A percentile compares a stretch with the other conserved stretches of the same genome.
phyloP scores from a whole-genome alignment of 345 rosid genomes.

The Mercurialis annua region DNA sequence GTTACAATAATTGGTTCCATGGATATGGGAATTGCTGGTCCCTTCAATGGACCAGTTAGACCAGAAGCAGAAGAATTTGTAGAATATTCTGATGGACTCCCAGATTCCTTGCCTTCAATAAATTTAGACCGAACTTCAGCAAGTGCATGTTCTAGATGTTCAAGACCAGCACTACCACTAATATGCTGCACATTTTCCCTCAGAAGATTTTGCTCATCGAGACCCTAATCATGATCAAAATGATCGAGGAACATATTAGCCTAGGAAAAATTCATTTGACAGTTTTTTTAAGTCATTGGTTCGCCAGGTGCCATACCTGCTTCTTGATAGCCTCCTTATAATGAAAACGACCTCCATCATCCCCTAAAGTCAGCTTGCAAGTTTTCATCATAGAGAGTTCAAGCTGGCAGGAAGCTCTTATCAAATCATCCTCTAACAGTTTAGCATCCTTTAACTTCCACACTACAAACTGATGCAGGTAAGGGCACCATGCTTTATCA shows the following conservation, averaged over 20 bases:
- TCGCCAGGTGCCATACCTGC: conserved; percentile 43
- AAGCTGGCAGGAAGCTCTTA: conserved; percentile 94
- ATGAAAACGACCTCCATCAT: conserved; percentile 46
- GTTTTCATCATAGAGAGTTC: conserved; percentile 87
- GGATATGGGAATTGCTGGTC: conserved; percentile 30
- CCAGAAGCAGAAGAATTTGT: conserved; percentile 27
- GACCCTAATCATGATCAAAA: conserved; percentile 38
- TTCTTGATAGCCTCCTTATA: conserved; percentile 75
- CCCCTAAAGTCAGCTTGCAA: conserved; percentile 60
- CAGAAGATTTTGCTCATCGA: conserved; percentile 70
- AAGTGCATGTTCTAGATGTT: conserved; percentile 69
- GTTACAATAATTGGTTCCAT: conserved; percentile 26
- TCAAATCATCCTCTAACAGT: conserved; percentile 72
- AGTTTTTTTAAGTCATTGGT: not conserved
- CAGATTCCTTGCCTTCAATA: conserved; percentile 49
- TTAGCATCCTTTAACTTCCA: conserved; percentile 94
- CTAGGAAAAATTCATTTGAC: not conserved
- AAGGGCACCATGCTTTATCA: conserved; percentile 80
- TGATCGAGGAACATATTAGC: not conserved
- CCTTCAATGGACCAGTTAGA: conserved; percentile 34
- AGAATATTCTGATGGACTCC: conserved; percentile 55
- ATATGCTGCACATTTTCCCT: conserved; percentile 67
- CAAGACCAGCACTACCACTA: conserved; percentile 71
- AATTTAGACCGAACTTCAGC: conserved; percentile 61
- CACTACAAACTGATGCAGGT: conserved; percentile 66